Conservation (phyloP, 2,329 filamentous ascomycete species). For the Cladophialophora chaetospira region DNA sequence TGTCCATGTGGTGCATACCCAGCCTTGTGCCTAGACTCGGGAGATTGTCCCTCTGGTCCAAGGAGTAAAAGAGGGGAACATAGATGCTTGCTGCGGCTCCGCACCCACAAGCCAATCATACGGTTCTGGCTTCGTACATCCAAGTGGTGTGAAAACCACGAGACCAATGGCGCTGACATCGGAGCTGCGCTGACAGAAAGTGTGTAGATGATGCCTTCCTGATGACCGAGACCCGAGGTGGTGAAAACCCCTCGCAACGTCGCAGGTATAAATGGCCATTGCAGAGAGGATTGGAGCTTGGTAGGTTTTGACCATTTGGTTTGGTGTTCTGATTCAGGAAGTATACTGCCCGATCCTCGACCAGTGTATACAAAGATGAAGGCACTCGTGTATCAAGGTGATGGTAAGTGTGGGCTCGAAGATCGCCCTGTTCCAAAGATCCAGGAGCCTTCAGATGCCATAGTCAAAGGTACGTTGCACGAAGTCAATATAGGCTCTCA, state of each 20-base stretch:
- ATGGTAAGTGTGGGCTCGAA: slow-evolving; percentile 41
- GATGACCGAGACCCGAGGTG: background rate
- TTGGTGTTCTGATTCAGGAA: too few relatives aligned
- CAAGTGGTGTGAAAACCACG: background rate
- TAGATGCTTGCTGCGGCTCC: background rate
- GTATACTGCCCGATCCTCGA: background rate
- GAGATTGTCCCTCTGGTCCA: background rate
- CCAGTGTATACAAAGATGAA: slow-evolving; percentile 42
- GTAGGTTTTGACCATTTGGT: too few relatives aligned
- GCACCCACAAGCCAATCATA: background rate
- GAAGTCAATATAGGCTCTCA: background rate
- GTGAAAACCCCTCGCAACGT: background rate
- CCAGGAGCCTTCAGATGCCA: slow-evolving; percentile 49
- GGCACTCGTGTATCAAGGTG: slow-evolving; percentile 49
- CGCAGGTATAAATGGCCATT: too few relatives aligned
- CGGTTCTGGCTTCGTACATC: background rate
- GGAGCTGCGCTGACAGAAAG: background rate
- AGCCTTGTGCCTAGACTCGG: too few relatives aligned
- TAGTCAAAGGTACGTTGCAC: slow-evolving; percentile 42
- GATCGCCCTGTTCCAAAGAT: slow-evolving; percentile 49
- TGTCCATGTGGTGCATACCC: too few relatives aligned
- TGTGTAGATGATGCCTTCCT: background rate
- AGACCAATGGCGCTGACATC: background rate
- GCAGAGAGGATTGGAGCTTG: too few relatives aligned
- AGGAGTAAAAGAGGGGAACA: background rate